Base-by-base conservation (phyloP, 208 protist species). In the Crithidia sp. region DNA sequence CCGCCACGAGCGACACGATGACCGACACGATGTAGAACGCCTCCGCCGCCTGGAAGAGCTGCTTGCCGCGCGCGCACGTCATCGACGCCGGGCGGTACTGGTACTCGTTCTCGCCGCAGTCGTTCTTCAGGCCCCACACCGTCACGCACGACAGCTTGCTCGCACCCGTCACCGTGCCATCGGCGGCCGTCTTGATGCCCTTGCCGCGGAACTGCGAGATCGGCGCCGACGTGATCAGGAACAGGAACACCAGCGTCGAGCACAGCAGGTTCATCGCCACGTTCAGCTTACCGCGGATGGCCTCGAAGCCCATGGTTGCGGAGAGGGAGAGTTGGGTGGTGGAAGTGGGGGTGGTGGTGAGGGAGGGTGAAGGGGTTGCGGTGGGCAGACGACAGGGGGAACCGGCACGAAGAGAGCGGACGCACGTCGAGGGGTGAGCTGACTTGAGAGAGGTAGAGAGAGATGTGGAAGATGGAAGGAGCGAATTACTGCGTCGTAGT, bases 1-100 rank as follows among this genome's bases (percentile, higher is more conserved):
- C 53, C 41, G 76, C 55, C 10, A 80, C 43, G 16, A 88, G 66
- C 52, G 78, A 63, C 53, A 88, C 66, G 39, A 86, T 45, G n/a
- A 88, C 81, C 28, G 81, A 72, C 57, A 91, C 83, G 72, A 91
- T 88, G 76, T 82, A 79, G 52, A 91, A 88, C 50, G 86, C 86
- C 71, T 86, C 80, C 40, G 77, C 13, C 2, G 70, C 74, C 78
- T 86, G 79, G 65, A 91, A 84, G 39, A 91, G 71, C 72, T 76
- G 67, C 67, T 79, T 79, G 47, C 75, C 8, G 39, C 57, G 57
- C 19, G 40, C 53, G 59, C 68, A 77, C 16, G 4, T 52, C 14
- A 85, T 60, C 55, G 56, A 56, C 47, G 50, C 37, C 10, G 73
- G 28, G 64, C 62, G 65, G 59, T 79, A 58, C 47, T 76, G 47